Evolutionary conservation across 305 asterid species (phyloP), one percentile per base, ranked within the genome.

Genomic region (Nicotiana rustica): DNA sequence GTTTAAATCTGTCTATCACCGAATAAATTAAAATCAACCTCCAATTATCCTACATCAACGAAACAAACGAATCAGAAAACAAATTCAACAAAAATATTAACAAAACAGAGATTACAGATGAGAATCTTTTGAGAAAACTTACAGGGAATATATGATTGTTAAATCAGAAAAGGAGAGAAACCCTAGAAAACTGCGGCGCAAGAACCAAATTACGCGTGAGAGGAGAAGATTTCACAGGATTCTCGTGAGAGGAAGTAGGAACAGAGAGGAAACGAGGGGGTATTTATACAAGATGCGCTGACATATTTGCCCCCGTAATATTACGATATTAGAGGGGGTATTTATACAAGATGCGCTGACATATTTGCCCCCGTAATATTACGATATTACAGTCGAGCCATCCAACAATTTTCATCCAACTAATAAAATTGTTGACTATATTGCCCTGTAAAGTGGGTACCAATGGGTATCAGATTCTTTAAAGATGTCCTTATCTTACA

Each of bases 1-100:
- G 12, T 70, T 41, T 18, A 52, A 38, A 41, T 41, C 35, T 70
- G 78, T 18, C 18, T 47, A 5, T 71, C 31, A 12, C 19, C 31
- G 13, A 71, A 44, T 8, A 47, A 71, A 19, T 47, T 44, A 71
- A 12, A 47, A 69, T 71, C 61, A 71, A 71, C 35, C 78, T 19
- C 38, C 61, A 21, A 71, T n/a, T 21, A 71, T 7, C 36, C 78
- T 47, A 47, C 78, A 71, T 31, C 33, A 71, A 71, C 6, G 10
- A 70, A 5, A 70, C 77, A 69, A n/a, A 38, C 33, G 3, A 69
- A 38, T 69, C 57, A 69, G n/a, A 2, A 38, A 70, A 57, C 59
- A 41, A 18, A 70, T 12, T 41, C 18, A 70, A n/a, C 9, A 68
- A n/a, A 1, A 55, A 36, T 36, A n/a, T 18, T 41, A 18, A 18